Evolutionary conservation across 495 filamentous ascomycete species (phyloP).

Genomic region (Xylaria acuta): DNA sequence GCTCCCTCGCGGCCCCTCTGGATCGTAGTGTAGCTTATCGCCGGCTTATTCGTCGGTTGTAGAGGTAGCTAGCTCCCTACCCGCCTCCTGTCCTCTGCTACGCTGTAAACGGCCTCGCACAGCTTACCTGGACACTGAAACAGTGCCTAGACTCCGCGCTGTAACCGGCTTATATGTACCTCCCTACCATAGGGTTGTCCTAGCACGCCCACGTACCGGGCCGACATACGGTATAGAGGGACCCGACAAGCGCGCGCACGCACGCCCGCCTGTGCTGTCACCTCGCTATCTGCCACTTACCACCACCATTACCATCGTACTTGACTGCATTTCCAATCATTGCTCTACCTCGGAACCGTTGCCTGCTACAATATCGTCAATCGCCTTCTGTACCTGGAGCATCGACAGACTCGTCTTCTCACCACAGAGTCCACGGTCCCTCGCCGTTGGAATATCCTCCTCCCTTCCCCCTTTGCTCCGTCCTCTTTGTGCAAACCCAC

Average conservation of each 20-base stretch:
- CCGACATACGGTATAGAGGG: conserved; percentile 4
- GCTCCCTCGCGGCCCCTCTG: not conserved
- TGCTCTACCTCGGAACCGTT: conserved; percentile 1
- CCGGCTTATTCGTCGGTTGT: not conserved
- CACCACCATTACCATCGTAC: not conserved
- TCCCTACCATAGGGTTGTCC: not conserved
- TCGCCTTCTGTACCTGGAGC: conserved; percentile 3
- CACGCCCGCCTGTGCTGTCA: not conserved
- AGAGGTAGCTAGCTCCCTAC: not conserved
- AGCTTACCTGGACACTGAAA: not conserved
- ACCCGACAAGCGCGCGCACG: not conserved
- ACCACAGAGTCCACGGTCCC: conserved; percentile 23
- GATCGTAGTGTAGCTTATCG: not conserved
- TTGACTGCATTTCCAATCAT: conserved; percentile 5
- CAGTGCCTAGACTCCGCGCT: not conserved
- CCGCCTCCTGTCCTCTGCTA: not conserved
- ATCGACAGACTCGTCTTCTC: conserved; percentile 3
- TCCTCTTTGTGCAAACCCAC: conserved; percentile 27
- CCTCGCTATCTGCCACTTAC: not conserved
- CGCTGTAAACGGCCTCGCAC: not conserved
- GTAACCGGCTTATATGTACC: not conserved
- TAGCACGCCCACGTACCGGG: not conserved
- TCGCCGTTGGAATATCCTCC: conserved; percentile 25
- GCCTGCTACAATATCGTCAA: conserved; percentile 16
- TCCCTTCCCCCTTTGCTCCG: not conserved